phyloP scores from a whole-genome alignment of 371 early-diverging fungal genomes.

The Mucor ambiguus region DNA sequence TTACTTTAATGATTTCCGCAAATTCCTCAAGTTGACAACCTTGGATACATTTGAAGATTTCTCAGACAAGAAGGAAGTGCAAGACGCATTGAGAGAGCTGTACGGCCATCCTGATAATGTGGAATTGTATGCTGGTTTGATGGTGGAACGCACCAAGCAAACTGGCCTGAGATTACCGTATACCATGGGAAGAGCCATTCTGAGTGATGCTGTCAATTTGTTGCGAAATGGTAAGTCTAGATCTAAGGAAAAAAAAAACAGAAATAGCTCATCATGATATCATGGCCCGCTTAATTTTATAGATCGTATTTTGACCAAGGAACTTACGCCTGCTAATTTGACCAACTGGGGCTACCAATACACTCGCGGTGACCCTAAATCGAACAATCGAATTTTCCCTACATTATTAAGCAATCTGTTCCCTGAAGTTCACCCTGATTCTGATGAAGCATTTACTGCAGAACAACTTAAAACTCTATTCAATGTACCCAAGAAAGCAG shows the following conservation, averaged over 20 bases:
- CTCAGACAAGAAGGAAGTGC: conserved; percentile 40
- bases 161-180: conserved; percentile 50
- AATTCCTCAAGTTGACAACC: conserved; percentile 39
- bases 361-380: conserved; percentile 25
- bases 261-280: conserved; percentile 7
- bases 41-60: conserved; percentile 46
- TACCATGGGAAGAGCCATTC: conserved; percentile 52
- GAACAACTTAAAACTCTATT: conserved; percentile 27
- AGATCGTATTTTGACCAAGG: conserved; percentile 37
- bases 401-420: conserved; percentile 17
- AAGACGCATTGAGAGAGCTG: conserved; percentile 43
- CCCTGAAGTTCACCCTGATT: conserved; percentile 11
- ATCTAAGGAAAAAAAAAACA: background rate
- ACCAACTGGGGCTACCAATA: conserved; percentile 48
- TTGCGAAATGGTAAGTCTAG: conserved; percentile 47
- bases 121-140: conserved; percentile 53
- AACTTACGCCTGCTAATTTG: conserved; percentile 40
- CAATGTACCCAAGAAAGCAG: conserved; percentile 16
- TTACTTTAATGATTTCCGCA: conserved; percentile 54
- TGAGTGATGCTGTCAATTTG: conserved; percentile 57
- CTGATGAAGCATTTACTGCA: conserved; percentile 15
- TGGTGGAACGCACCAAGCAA: conserved; percentile 46
- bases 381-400: conserved; percentile 26
- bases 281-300: background rate
- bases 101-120: conserved; percentile 50